Conservation (phyloP, 805 yeast species). For the Yarrowia keelungensis region DNA sequence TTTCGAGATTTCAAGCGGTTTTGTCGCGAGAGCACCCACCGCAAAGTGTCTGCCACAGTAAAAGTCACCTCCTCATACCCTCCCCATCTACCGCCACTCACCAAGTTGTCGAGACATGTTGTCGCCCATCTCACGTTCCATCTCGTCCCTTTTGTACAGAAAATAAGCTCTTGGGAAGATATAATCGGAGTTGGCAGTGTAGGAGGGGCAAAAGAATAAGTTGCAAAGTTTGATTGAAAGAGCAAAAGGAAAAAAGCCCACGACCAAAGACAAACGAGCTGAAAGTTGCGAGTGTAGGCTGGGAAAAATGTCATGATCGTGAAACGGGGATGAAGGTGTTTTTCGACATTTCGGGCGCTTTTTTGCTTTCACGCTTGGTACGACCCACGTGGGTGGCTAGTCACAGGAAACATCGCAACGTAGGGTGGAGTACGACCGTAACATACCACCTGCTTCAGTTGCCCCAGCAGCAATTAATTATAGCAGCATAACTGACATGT, state of each 20-base stretch:
- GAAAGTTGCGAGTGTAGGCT: background rate
- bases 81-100: constrained; percentile 19
- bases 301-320: constrained; percentile 12
- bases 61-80: background rate
- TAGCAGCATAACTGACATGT: constrained; percentile 24
- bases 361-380: no score
- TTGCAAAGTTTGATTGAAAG: constrained; percentile 21
- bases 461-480: background rate
- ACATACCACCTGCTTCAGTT: background rate
- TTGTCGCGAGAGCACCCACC: background rate
- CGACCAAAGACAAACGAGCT: background rate
- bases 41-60: background rate
- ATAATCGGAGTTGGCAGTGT: constrained; percentile 37
- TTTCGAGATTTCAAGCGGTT: background rate
- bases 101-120: constrained; percentile 38
- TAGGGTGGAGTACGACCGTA: background rate
- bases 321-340: constrained; percentile 7
- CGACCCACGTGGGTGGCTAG: no score
- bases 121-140: constrained; percentile 20
- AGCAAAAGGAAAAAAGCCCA: constrained; percentile 10
- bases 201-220: constrained; percentile 22
- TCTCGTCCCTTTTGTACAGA: constrained; percentile 30
- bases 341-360: background rate
- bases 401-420: background rate
- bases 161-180: constrained; percentile 25